These are phyloP conservation scores for Malus sieversii DNA, from an alignment of 306 rosid species.

Conservation along the genomic window DNA sequence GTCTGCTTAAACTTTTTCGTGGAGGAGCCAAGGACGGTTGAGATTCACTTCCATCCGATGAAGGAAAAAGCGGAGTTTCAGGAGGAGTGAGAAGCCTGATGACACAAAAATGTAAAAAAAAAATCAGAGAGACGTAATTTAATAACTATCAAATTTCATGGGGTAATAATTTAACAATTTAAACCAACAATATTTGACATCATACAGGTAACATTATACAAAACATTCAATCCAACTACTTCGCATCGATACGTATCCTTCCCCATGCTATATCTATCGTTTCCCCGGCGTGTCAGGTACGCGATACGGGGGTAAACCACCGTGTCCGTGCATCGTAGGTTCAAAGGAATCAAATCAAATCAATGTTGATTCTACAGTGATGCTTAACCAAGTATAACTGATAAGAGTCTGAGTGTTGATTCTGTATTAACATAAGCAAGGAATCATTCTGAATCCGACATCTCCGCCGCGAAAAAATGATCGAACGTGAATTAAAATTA, in stretches of 20 bases:
- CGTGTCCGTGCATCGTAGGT: too few species aligned
- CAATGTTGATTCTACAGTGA: background rate
- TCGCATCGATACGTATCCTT: too few species aligned
- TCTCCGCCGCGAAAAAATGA: background rate
- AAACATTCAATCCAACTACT: background rate
- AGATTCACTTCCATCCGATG: slow-evolving; percentile 56
- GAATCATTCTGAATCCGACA: too few species aligned
- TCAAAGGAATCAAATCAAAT: too few species aligned
- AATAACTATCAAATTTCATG: background rate
- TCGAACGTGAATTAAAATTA: background rate
- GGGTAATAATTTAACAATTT: background rate
- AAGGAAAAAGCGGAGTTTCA: slow-evolving; percentile 73
- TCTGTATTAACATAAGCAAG: background rate
- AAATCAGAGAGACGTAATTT: too few species aligned
- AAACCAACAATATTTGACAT: background rate
- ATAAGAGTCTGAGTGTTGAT: background rate
- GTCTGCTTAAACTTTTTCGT: slow-evolving; percentile 50
- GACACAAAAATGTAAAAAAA: background rate
- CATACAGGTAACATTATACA: background rate
- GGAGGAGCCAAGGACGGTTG: slow-evolving; percentile 42
- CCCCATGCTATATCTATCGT: too few species aligned
- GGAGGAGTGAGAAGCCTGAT: slow-evolving; percentile 99
- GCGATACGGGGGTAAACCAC: too few species aligned
- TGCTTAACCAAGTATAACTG: too few species aligned
- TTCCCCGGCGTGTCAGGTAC: too few species aligned